Evolutionary conservation across 2,329 filamentous ascomycete genomes (phyloP), one percentile per base, ranked within the genome.

Genomic region (Colletotrichum tropicicola): DNA sequence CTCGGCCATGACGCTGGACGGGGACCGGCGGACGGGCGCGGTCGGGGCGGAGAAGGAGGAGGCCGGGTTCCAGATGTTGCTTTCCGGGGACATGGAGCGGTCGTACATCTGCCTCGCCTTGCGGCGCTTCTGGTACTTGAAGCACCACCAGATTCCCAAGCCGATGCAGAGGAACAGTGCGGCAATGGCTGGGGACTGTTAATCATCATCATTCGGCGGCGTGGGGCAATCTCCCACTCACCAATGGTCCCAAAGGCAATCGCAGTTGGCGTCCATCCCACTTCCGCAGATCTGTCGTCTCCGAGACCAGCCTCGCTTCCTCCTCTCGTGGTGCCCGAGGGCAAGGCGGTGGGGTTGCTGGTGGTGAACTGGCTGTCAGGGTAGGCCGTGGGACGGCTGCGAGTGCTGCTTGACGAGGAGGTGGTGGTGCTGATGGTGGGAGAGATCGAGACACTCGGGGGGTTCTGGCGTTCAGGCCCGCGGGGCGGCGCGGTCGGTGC

Each of bases 1-100:
- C 15, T 72, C 70, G 43, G 61, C 67, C 56, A 72, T 65, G 57
- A 71, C 39, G 54, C 58, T 66, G 1, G 66, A 68, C 1, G 63
- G 63, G 17, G 58, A 32, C 6, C 63, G 43, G n/a, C 54, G 63
- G 19, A 28, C 32, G 10, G 55, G 49, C 8, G 39, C 43, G 15
- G 62, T 13, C 23, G 61, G 47, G 3, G 66, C 30, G 15, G 63
- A 67, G 49, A 39, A 63, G 35, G 41, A 55, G n/a, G 37, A 27
- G 4, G 25, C 35, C 15, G 53, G 58, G 23, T 65, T 59, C 61
- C 63, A 52, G 58, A 35, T 23, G 13, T 32, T 28, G 23, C 25
- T 43, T 19, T 62, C 41, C 7, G 54, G 43, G 1, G 48, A 51
- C n/a, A 45, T 32, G 7, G 44, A 44, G 17, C 51, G 55, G 2